Base-by-base conservation (phyloP, 257 asterid genomes). In the Solanum virginianum region DNA sequence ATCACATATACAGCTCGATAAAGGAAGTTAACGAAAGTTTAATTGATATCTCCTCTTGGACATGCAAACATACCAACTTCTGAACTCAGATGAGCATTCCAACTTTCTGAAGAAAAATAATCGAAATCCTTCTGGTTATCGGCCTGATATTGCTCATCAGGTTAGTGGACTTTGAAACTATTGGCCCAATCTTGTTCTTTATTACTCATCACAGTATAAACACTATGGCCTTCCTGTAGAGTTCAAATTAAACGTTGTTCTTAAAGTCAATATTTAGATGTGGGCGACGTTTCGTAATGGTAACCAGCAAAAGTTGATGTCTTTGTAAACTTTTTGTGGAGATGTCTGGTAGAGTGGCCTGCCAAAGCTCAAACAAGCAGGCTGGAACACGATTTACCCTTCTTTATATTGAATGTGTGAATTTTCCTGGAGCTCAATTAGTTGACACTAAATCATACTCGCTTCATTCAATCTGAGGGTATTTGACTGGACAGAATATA, bases 131-230 rank as follows among this genome's bases (percentile, higher is more conserved):
- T 95, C 95, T 10, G 95, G 94, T 63, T 94, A 89, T 89, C 93
- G 95, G 79, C 98, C 98, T 32, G 97, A 95, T 88, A 95, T 94
- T 88, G 94, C 95, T 83, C 96, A 93, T 88, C 96, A 95, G 98
- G 98, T 95, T 68, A 77, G 91, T 60, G 0, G 24, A 53, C 22
- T 55, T 57, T 29, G 29, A 57, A 45, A 51, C 49, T 66, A 20
- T 5, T 18, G 62, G 26, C 80, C 49, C 41, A 29, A 26, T 53
- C 47, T 83, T 29, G 82, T 75, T 75, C 9, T 56, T 70, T 22
- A 70, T 5, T 70, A 70, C 10, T 70, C 26, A 55, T 13, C 41
- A 75, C 24, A 49, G 45, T 75, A 12, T 12, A 47, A 47, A n/a
- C 41, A 22, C 41, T 47, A 13, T 74, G 41, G 3, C 29, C 12